phyloP scores from a whole-genome alignment of 768 basidiomycete genomes.

The Chiua virens region DNA sequence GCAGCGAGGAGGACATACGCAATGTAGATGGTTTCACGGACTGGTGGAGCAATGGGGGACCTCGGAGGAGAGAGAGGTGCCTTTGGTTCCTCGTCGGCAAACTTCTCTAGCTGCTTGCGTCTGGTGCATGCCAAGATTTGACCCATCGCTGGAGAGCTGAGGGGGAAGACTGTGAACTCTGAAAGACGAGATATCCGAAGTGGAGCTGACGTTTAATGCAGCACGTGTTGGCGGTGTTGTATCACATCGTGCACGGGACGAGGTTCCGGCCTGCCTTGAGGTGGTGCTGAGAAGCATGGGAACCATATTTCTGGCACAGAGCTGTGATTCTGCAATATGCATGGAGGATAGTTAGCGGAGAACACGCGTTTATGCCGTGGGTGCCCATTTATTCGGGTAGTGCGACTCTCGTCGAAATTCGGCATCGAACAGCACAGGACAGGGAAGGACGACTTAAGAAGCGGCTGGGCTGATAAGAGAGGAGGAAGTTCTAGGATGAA shows the following conservation, averaged over 20 bases:
- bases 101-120: constrained; percentile 25
- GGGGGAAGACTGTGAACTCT: constrained; percentile 13
- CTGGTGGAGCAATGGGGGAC: constrained; percentile 13
- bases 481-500: constrained; percentile 16
- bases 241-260: constrained; percentile 28
- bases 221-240: constrained; percentile 31
- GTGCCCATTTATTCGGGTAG: constrained; percentile 1
- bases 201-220: constrained; percentile 24
- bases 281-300: constrained; percentile 27
- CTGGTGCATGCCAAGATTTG: constrained; percentile 27
- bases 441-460: background rate
- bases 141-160: constrained; percentile 27
- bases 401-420: constrained; percentile 12
- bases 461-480: constrained; percentile 12
- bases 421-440: constrained; percentile 6
- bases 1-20: constrained; percentile 18
- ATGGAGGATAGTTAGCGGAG: background rate
- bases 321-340: no score
- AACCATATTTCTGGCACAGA: constrained; percentile 12
- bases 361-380: constrained; percentile 23
- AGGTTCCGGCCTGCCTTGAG: constrained; percentile 24
- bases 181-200: constrained; percentile 25
- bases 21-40: constrained; percentile 28
- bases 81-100: constrained; percentile 29
- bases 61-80: constrained; percentile 9